Conservation (phyloP, 1,139 yeast genomes). For the Yamadazyma dendronema region DNA sequence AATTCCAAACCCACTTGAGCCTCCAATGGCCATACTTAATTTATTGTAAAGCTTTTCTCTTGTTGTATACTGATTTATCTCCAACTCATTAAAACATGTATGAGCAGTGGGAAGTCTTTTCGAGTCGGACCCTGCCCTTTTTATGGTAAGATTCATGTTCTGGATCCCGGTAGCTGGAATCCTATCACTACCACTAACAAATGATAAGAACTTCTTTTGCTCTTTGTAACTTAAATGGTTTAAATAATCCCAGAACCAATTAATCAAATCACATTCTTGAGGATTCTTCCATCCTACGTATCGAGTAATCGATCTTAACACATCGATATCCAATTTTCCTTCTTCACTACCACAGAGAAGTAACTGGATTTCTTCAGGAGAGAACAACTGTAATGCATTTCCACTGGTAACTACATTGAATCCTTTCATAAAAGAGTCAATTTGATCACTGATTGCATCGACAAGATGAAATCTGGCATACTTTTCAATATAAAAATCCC, state of each 20-base stretch:
- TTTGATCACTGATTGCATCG: constrained; percentile 51
- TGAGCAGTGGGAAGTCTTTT: constrained; percentile 78
- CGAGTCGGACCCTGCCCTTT: constrained; percentile 50
- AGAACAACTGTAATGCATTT: constrained; percentile 72
- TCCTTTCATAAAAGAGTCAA: constrained; percentile 62
- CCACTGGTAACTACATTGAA: constrained; percentile 78
- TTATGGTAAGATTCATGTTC: constrained; percentile 66
- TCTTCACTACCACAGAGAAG: constrained; percentile 75
- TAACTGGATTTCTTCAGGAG: constrained; percentile 77
- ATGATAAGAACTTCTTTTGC: constrained; percentile 65
- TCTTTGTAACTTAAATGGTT: constrained; percentile 38
- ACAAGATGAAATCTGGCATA: constrained; percentile 62
- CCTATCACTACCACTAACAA: constrained; percentile 88
- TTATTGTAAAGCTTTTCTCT: constrained; percentile 54
- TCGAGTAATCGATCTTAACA: constrained; percentile 67
- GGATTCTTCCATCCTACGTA: constrained; percentile 60
- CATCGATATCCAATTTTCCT: constrained; percentile 62
- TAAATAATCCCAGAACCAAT: constrained; percentile 88
- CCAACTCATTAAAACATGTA: constrained; percentile 90
- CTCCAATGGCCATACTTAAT: constrained; percentile 64
- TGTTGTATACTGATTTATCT: constrained; percentile 63
- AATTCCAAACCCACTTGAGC: constrained; percentile 85
- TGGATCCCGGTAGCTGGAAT: constrained; percentile 90
- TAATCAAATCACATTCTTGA: constrained; percentile 39
- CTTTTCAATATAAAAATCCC: constrained; percentile 56